Evolutionary conservation across 1,284 basidiomycete genomes (phyloP), one percentile per base, ranked within the genome.

Genomic region (Ganoderma multipileum): DNA sequence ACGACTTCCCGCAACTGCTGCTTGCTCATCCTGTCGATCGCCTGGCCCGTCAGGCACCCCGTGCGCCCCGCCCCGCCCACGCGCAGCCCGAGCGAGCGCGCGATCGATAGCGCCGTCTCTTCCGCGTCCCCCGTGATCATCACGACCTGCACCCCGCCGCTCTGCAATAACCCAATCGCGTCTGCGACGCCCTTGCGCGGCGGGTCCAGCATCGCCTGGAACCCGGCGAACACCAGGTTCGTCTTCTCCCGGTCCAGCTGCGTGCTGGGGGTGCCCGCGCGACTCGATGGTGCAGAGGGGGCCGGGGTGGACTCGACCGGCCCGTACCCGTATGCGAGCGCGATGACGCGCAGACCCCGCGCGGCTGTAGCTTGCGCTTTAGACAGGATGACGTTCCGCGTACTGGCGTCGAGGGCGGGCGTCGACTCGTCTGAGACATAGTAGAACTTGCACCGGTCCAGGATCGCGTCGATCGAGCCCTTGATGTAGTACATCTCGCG

Each of bases 71-170:
- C 79, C 72, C 74, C 72, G 20, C 86, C 87, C 28, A 91, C 84
- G 11, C 86, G 83, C 72, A 99, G 83, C n/a, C 97, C 97, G n/a
- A 99, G 86, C 74, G 95, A 87, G 71, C 88, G 85, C 33, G 96
- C 97, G 70, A 99, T 98, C 23, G 95, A 91, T 12, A 95, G 77
- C 1, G 97, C 97, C 0, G 97, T 99, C 67, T 92, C 86, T 80
- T 97, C 95, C 28, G 96, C 91, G 77, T 99, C 97, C 18, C 97
- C 97, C 0, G 97, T 99, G 79, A 99, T 98, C 97, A 99, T 99
- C 54, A 99, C 93, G 16, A 99, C 91, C 76, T 97, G 95, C 44
- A 99, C 93, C 8, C 97, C 95, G 20, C 94, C 96, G 20, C 85
- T 82, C 76, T 96, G 94, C 33, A 99, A 83, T 30, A 92, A 82